Conservation (phyloP, 257 asterid genomes). For the Ballota nigra region DNA sequence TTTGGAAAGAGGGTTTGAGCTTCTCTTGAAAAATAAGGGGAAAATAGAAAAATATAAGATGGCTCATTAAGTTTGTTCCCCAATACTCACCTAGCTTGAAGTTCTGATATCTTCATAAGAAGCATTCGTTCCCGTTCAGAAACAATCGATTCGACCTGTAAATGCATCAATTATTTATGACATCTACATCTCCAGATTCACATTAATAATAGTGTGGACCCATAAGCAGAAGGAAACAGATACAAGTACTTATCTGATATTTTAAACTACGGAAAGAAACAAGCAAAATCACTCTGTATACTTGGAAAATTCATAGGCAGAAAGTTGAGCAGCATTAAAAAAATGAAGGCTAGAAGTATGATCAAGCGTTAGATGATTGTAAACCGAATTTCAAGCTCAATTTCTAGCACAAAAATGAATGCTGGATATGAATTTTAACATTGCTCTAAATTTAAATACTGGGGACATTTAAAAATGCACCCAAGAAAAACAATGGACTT, state of each 20-base stretch:
- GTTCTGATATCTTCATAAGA: slow-evolving; percentile 75
- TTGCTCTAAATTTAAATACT: no score
- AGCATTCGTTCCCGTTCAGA: slow-evolving; percentile 84
- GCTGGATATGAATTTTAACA: not conserved
- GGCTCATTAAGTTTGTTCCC: not conserved
- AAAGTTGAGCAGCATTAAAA: not conserved
- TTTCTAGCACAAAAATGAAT: not conserved
- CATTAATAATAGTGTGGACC: not conserved
- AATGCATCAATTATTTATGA: slow-evolving; percentile 9
- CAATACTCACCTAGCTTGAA: slow-evolving; percentile 67
- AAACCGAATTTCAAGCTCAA: not conserved
- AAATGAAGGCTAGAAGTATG: not conserved
- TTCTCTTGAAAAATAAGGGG: slow-evolving; percentile 1
- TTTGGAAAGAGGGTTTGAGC: slow-evolving; percentile 20
- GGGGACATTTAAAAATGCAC: no score
- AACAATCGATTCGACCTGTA: slow-evolving; percentile 58
- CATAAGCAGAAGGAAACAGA: not conserved
- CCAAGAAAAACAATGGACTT: no score
- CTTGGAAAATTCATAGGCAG: not conserved
- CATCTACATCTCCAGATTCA: not conserved
- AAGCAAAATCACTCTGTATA: slow-evolving; percentile 7
- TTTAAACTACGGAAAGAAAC: slow-evolving; percentile 10
- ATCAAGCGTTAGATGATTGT: not conserved
- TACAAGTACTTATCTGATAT: not conserved
- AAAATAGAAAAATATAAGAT: not conserved